phyloP scores from a whole-genome alignment of 2,329 filamentous ascomycete genomes.

The Cordyceps farinosa region DNA sequence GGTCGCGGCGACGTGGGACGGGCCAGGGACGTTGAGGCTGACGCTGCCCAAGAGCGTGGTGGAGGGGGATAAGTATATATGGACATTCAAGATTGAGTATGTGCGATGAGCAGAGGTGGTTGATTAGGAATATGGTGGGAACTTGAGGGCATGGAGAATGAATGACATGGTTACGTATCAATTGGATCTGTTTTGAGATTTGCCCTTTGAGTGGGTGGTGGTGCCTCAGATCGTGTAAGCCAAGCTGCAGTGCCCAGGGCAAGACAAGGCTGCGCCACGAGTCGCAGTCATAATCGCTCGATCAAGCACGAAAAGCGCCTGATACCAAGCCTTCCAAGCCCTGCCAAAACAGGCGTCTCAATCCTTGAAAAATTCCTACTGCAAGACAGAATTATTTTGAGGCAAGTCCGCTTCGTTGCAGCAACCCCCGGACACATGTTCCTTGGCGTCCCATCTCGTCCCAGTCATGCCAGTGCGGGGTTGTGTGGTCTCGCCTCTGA shows the following conservation, averaged over 20 bases:
- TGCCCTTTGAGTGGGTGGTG: too few relatives aligned
- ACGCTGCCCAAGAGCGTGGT: conserved; percentile 31
- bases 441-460: not conserved
- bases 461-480: conserved; percentile 10
- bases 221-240: too few relatives aligned
- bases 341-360: not conserved
- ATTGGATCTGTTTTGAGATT: too few relatives aligned
- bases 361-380: too few relatives aligned
- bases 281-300: not conserved
- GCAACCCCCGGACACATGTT: too few relatives aligned
- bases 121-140: too few relatives aligned
- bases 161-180: not conserved
- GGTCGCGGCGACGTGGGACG: conserved; percentile 21
- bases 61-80: conserved; percentile 36
- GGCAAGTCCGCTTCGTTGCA: not conserved
- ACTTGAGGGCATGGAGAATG: not conserved
- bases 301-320: not conserved
- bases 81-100: conserved; percentile 32
- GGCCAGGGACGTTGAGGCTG: conserved; percentile 28
- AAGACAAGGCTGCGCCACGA: not conserved
- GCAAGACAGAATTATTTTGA: not conserved
- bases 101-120: not conserved
- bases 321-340: not conserved
- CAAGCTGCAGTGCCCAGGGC: not conserved
- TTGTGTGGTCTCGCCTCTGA: not conserved